phyloP scores from a whole-genome alignment of 2,329 filamentous ascomycete species.

The Pseudopithomyces chartarum region DNA sequence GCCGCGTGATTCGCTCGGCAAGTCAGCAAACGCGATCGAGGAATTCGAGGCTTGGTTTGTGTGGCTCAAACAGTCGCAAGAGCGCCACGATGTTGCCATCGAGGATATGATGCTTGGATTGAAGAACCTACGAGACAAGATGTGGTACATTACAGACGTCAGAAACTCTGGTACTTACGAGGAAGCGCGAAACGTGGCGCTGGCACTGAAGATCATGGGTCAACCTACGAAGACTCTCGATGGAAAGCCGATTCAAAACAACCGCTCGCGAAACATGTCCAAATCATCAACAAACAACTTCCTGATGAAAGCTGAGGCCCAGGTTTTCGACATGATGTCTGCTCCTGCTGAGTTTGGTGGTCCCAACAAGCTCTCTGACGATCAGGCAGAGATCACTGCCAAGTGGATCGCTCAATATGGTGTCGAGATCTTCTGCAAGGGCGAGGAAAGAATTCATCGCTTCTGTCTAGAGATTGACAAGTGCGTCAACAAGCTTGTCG shows the following conservation, averaged over 20 bases:
- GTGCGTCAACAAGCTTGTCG: conserved; percentile 83
- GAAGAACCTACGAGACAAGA: conserved; percentile 84
- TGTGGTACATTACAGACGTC: conserved; percentile 98
- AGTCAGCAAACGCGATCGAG: conserved; percentile 73
- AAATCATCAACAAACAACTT: conserved; percentile 60
- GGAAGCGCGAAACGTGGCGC: conserved; percentile 81
- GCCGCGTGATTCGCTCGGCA: conserved; percentile 70
- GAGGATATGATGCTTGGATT: conserved; percentile 76
- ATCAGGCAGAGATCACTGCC: conserved; percentile 83
- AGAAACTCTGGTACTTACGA: conserved; percentile 88
- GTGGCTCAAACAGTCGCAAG: conserved; percentile 81
- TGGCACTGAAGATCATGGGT: conserved; percentile 90
- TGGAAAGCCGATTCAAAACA: conserved; percentile 45
- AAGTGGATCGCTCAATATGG: conserved; percentile 81
- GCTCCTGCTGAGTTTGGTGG: conserved; percentile 83
- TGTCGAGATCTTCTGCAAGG: conserved; percentile 91
- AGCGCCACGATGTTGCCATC: conserved; percentile 74
- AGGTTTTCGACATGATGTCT: conserved; percentile 85
- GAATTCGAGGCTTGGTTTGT: conserved; percentile 82
- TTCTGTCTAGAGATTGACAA: conserved; percentile 90
- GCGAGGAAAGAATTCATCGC: conserved; percentile 91
- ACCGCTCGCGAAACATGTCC: conserved; percentile 50
- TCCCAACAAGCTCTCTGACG: conserved; percentile 93
- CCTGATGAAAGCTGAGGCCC: conserved; percentile 79
- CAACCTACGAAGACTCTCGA: conserved; percentile 52